These are phyloP conservation scores for Ajuga reptans DNA, from an alignment of 305 asterid genomes.

Conservation along the genomic window DNA sequence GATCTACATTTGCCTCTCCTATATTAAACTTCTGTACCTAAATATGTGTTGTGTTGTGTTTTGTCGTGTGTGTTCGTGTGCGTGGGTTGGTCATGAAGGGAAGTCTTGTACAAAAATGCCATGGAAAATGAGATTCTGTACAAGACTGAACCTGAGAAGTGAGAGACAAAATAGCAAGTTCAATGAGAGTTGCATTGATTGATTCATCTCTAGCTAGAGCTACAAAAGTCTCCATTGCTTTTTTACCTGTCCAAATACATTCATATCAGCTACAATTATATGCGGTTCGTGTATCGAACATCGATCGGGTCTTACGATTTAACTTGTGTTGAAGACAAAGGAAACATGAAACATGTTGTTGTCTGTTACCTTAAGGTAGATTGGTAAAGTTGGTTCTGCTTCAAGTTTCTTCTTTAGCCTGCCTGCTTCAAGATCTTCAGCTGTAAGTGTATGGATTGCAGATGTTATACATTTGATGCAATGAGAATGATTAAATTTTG, in stretches of 20 bases:
- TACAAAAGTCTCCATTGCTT: constrained; percentile 36
- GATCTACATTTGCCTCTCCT: background rate
- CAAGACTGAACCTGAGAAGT: constrained; percentile 76
- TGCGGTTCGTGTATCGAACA: background rate
- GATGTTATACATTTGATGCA: background rate
- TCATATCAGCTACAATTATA: constrained; percentile 33
- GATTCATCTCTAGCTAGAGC: constrained; percentile 45
- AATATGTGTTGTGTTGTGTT: too few species aligned
- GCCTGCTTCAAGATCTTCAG: constrained; percentile 84
- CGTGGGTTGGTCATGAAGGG: constrained; percentile 11
- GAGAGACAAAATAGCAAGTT: constrained; percentile 31
- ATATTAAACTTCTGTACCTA: background rate
- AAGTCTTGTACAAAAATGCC: constrained; percentile 75
- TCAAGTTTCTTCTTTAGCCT: constrained; percentile 56
- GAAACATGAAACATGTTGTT: background rate
- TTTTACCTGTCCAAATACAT: constrained; percentile 57
- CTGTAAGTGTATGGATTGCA: constrained; percentile 34
- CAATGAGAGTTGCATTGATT: constrained; percentile 41
- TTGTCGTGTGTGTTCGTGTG: background rate
- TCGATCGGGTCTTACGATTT: background rate
- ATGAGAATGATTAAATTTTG: background rate
- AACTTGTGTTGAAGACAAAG: background rate
- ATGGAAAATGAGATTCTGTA: constrained; percentile 59
- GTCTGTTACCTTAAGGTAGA: constrained; percentile 72
- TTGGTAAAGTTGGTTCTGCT: constrained; percentile 79